A percentile compares a stretch with the other conserved stretches of the same genome.
phyloP scores from a whole-genome alignment of 768 basidiomycete genomes.

The Pulveroboletus sp. region DNA sequence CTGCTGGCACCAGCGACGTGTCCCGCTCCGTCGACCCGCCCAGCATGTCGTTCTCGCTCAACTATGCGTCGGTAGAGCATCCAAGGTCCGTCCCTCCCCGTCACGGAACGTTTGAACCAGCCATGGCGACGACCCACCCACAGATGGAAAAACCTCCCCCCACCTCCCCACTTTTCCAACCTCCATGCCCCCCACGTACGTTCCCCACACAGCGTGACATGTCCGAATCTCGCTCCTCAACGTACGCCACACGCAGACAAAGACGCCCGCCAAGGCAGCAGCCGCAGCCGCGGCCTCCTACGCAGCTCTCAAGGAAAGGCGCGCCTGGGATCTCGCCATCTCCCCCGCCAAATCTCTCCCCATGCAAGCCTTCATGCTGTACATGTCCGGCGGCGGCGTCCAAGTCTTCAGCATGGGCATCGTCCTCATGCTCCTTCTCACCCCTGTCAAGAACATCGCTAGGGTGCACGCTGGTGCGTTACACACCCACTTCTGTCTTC shows the following conservation, averaged over 20 bases:
- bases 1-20: neutral
- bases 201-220: neutral
- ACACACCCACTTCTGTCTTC: neutral
- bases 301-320: constrained; percentile 64
- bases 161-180: constrained; percentile 65
- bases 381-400: constrained; percentile 95
- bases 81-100: constrained; percentile 15
- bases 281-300: constrained; percentile 43
- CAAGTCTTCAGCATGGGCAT: constrained; percentile 98
- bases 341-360: constrained; percentile 86
- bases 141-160: constrained; percentile 61
- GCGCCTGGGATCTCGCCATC: constrained; percentile 83
- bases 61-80: constrained; percentile 31
- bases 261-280: constrained; percentile 33
- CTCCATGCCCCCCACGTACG: constrained; percentile 31
- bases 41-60: constrained; percentile 26
- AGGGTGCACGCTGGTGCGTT: constrained; percentile 72
- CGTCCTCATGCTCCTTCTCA: constrained; percentile 85
- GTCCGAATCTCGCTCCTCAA: too few relatives aligned
- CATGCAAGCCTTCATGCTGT: constrained; percentile 98
- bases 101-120: neutral
- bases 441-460: constrained; percentile 79
- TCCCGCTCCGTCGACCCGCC: neutral
- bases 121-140: neutral
- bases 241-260: constrained; percentile 35